Conservation (phyloP, 345 rosid species). For the Salix brachista region DNA sequence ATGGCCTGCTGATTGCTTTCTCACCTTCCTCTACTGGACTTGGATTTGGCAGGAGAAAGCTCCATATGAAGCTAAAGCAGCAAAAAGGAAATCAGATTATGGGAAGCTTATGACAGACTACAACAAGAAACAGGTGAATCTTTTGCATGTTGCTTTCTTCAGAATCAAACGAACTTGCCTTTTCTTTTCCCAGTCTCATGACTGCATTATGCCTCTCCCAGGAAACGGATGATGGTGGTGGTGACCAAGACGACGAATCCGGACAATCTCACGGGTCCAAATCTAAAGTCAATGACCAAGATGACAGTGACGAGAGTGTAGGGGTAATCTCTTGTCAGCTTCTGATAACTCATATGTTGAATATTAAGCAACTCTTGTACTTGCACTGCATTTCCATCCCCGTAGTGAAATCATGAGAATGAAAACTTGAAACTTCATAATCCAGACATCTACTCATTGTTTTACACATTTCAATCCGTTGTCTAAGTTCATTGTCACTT, state of each 20-base stretch:
- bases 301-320: slow-evolving; percentile 17
- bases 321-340: slow-evolving; percentile 20
- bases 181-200: not conserved
- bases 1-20: not conserved
- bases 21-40: not conserved
- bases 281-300: slow-evolving; percentile 18
- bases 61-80: slow-evolving; percentile 84
- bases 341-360: not conserved
- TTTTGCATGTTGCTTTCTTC: not conserved
- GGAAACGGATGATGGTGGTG: slow-evolving; percentile 23
- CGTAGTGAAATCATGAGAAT: not conserved
- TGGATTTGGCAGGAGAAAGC: slow-evolving; percentile 58
- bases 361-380: not conserved
- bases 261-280: slow-evolving; percentile 16
- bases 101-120: slow-evolving; percentile 74
- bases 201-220: not conserved
- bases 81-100: slow-evolving; percentile 67
- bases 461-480: not conserved
- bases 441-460: not conserved
- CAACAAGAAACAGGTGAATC: slow-evolving; percentile 68
- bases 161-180: not conserved
- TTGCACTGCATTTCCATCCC: not conserved
- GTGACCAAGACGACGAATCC: slow-evolving; percentile 10
- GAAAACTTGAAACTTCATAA: not conserved
- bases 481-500: not conserved